These are phyloP conservation scores for Penicillium lagena DNA, from an alignment of 495 filamentous ascomycete genomes.

Conservation along the genomic window DNA sequence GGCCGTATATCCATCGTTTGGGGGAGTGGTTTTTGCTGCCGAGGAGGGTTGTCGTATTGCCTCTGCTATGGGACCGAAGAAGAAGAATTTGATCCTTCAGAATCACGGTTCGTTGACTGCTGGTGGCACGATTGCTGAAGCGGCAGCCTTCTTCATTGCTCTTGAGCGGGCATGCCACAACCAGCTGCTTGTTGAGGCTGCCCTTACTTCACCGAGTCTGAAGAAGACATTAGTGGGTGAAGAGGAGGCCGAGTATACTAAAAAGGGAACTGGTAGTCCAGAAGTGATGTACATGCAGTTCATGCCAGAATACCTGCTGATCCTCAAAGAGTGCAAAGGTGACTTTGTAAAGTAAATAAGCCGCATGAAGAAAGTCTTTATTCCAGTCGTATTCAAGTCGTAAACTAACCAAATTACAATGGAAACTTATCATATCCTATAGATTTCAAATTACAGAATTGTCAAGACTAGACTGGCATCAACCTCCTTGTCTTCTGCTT, in stretches of 20 bases:
- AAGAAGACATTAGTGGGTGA: slow-evolving; percentile 45
- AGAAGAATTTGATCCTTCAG: slow-evolving; percentile 51
- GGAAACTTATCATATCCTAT: no score
- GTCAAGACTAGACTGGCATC: no score
- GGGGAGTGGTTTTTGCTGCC: slow-evolving; percentile 43
- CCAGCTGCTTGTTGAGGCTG: slow-evolving; percentile 51
- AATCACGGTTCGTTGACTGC: slow-evolving; percentile 54
- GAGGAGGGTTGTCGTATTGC: slow-evolving; percentile 52
- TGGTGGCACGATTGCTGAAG: slow-evolving; percentile 49
- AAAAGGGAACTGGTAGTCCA: slow-evolving; percentile 10
- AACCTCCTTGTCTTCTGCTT: no score
- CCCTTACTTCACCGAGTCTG: slow-evolving; percentile 31
- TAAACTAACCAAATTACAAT: no score
- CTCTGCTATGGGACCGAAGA: slow-evolving; percentile 37
- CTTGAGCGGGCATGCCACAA: slow-evolving; percentile 55
- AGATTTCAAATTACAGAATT: no score
- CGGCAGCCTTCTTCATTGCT: slow-evolving; percentile 54
- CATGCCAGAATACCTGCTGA: slow-evolving; percentile 6
- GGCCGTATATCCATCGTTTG: slow-evolving; percentile 35
- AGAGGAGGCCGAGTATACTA: slow-evolving; percentile 43
- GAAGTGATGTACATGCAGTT: slow-evolving; percentile 16
- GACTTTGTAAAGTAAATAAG: slow-evolving; percentile 8
- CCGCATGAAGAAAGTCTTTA: no score
- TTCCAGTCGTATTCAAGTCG: no score
- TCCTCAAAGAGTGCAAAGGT: slow-evolving; percentile 7